Base-by-base conservation (phyloP, 768 basidiomycete species). In the Candolleomyces efflorescens region DNA sequence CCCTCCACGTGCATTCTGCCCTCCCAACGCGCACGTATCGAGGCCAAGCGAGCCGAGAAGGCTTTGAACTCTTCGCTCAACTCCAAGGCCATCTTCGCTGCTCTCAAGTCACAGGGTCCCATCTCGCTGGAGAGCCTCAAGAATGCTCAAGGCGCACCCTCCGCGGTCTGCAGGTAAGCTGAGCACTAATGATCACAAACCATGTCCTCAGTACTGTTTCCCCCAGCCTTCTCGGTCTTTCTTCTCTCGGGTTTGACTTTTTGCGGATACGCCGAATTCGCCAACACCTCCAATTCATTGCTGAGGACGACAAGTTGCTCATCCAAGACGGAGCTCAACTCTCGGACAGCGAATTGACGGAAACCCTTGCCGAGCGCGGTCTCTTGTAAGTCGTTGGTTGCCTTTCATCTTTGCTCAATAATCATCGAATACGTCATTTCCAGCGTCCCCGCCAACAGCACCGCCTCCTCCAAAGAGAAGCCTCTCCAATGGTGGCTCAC, bases 1-100 rank as follows among this genome's bases (percentile, higher is more conserved):
- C 92, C 92, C 0, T 93, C 91, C 2, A 94, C 92, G 0, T 93
- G 91, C 66, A 79, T 94, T 55, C 80, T 94, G 5, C 89, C 92
- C 1, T 85, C 88, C 12, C 92, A 94, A 72, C 83, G 79, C 38
- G 76, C 66, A 68, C 87, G 75, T 73, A 93, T 73, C 76, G 87
- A 73, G 66, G 76, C 68, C 60, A 78, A 68, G 77, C 84, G 73
- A 69, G 78, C 65, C 63, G 79, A 71, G 66, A 82, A 85, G 64
- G 75, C 82, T 13, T 64, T 72, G 5, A 73, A 70, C 23, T 68
- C 76, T 57, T 64, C 77, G 1, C 55, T 69, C 12, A 62, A 67
- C n/a, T 72, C 81, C 57, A 72, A 71, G 20, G 55, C 61, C 10
- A 56, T 76, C 15, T 78, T 79, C 23, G 53, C 59, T 24, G 65